These are phyloP conservation scores for Ceratocystis huliohia DNA, from an alignment of 2,329 filamentous ascomycete species.

Conservation along the genomic window DNA sequence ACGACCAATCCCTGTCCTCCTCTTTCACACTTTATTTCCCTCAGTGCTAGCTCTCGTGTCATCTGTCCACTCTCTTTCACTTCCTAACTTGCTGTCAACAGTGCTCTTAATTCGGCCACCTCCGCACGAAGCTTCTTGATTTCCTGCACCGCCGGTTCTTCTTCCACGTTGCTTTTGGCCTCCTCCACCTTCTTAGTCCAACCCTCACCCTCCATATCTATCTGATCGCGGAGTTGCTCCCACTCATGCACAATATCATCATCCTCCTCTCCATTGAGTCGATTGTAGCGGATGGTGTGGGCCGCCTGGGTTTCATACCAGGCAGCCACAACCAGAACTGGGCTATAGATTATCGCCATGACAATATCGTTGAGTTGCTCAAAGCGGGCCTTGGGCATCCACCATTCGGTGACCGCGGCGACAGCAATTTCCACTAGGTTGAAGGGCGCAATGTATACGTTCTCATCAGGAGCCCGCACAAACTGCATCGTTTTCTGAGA, in stretches of 20 bases:
- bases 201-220: constrained; percentile 71
- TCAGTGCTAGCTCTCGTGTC: neutral
- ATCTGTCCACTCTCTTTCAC: neutral
- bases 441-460: constrained; percentile 92
- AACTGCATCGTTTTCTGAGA: constrained; percentile 93
- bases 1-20: neutral
- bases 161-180: constrained; percentile 70
- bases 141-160: constrained; percentile 64
- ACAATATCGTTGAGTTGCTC: constrained; percentile 75
- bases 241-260: constrained; percentile 85
- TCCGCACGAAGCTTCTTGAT: constrained; percentile 46
- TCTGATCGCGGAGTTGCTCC: constrained; percentile 63
- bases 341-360: constrained; percentile 77
- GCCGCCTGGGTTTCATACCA: constrained; percentile 56
- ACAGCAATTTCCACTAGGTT: constrained; percentile 82
- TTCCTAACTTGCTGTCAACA: constrained; percentile 28
- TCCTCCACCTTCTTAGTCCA: constrained; percentile 70
- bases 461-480: constrained; percentile 90
- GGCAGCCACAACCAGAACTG: constrained; percentile 67
- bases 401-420: constrained; percentile 83
- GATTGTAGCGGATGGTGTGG: constrained; percentile 55
- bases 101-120: constrained; percentile 42
- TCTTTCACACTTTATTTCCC: neutral
- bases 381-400: constrained; percentile 64
- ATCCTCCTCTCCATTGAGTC: constrained; percentile 70